phyloP scores from a whole-genome alignment of 1,139 yeast genomes.

The Nakaseomyces uthaithaninus region DNA sequence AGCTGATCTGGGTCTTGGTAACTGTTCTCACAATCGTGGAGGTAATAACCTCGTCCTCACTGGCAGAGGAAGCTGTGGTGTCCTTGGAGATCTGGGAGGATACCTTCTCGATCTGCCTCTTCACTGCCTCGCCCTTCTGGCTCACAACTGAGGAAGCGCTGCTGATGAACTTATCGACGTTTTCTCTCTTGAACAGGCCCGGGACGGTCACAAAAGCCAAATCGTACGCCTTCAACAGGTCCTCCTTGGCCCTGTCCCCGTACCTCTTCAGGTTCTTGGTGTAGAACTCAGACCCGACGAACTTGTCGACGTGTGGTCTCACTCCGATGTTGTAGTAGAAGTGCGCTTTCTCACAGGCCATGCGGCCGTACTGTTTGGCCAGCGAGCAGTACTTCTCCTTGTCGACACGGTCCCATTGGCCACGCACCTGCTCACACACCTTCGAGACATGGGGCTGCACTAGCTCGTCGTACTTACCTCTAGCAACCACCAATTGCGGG shows the following conservation, averaged over 20 bases:
- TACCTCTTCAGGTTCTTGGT: conserved; percentile 5
- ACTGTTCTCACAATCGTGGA: conserved; percentile 2
- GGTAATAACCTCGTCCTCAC: background rate
- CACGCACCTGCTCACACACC: conserved; percentile 4
- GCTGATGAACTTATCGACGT: conserved; percentile 3
- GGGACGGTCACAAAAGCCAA: conserved; percentile 4
- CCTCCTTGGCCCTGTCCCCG: conserved; percentile 5
- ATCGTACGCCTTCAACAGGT: conserved; percentile 3
- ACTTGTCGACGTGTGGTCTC: conserved; percentile 11
- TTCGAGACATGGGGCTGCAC: conserved; percentile 6
- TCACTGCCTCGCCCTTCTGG: background rate
- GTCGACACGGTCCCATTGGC: conserved; percentile 6
- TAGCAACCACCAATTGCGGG: conserved; percentile 5
- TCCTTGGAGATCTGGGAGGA: background rate
- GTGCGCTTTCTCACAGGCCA: conserved; percentile 9
- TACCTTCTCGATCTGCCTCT: background rate
- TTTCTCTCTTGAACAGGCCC: conserved; percentile 1
- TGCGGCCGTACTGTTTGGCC: background rate
- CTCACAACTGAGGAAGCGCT: background rate
- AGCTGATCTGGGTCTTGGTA: background rate
- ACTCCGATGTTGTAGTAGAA: conserved; percentile 14
- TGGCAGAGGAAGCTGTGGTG: background rate
- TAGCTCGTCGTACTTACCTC: conserved; percentile 7
- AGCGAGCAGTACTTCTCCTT: conserved; percentile 10
- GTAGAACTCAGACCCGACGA: conserved; percentile 9